These are phyloP conservation scores for Heterobasidion irregulare DNA, from an alignment of 1,284 basidiomycete genomes.

Conservation along the genomic window DNA sequence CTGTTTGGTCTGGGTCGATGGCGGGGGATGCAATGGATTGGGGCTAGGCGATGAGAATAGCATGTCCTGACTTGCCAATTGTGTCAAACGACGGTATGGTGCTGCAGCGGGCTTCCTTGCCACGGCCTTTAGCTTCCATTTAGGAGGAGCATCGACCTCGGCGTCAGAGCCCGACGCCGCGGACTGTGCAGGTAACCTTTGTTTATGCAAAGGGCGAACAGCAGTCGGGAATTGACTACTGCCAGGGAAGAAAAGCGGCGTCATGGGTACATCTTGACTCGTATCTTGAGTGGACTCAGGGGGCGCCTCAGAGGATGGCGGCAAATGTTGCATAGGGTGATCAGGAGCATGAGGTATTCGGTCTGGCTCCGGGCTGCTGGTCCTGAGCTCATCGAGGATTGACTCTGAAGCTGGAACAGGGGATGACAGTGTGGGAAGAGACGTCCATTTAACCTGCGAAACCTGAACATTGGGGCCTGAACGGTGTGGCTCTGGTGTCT, in stretches of 20 bases:
- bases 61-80: conserved; percentile 36
- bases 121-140: conserved; percentile 21
- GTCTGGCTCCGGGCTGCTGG: conserved; percentile 23
- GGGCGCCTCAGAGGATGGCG: conserved; percentile 3
- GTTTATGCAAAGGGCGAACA: neutral
- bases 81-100: conserved; percentile 39
- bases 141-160: conserved; percentile 22
- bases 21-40: conserved; percentile 15
- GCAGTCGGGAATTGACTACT: conserved; percentile 18
- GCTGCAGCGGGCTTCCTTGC: conserved; percentile 14
- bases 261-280: neutral
- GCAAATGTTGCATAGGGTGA: neutral
- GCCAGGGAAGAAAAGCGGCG: conserved; percentile 22
- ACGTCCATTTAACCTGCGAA: conserved; percentile 15
- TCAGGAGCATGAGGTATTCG: neutral
- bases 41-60: conserved; percentile 24
- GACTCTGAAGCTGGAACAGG: conserved; percentile 10
- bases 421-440: conserved; percentile 4
- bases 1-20: conserved; percentile 21
- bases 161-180: conserved; percentile 26
- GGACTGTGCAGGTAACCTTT: neutral
- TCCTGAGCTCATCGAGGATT: conserved; percentile 28
- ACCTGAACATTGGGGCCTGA: neutral
- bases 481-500: too few species aligned
- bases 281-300: neutral